Base-by-base conservation (phyloP, 495 filamentous ascomycete genomes). In the Talaromyces ruber region DNA sequence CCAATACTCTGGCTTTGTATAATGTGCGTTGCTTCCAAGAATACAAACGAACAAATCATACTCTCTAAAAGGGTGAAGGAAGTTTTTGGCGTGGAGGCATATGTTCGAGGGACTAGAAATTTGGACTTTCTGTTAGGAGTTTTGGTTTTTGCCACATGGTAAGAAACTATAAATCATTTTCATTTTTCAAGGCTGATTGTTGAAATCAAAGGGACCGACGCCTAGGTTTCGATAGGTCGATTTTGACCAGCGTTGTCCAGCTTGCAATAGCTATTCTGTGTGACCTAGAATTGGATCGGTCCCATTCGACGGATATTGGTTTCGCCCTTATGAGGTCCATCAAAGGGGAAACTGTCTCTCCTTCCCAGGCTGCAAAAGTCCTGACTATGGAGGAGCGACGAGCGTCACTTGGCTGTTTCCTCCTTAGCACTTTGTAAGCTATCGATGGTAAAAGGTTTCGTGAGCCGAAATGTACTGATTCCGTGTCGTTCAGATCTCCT, bases 1-100 rank as follows among this genome's bases (percentile, higher is more conserved):
- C 83, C 84, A 0, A 81, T 85, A 45, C 60, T 85, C 26, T 83
- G 82, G 77, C 72, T 81, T 25, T 79, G 74, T 62, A 83, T 85
- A 29, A 82, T 84, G 73, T 72, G 76, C 5, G 71, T 81, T 1
- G 56, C 68, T 0, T 72, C 69, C 6, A 70, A 61, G 54, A 72
- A 66, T 0, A 67, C 69, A 6, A 64, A 66, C 7, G 66, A 75
- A 51, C 78, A 79, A 51, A 66, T 72, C 1, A 61, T 58, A 1
- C 60, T 82, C 2, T 70, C 71, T 24, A 69, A 65, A 24, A 71
- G 74, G 54, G 66, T 79, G 58, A 76, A 74, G 65, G 70, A 66
- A 43, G 69, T 76, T 7, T 60, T 84, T 14, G 74, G 75, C 2
- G 73, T 81, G 43, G 76, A 77, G 63, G 66, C 84, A 58, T 64